These are phyloP conservation scores for Pythium monospermum DNA, from an alignment of 352 stramenopile genomes.

Conservation along the genomic window DNA sequence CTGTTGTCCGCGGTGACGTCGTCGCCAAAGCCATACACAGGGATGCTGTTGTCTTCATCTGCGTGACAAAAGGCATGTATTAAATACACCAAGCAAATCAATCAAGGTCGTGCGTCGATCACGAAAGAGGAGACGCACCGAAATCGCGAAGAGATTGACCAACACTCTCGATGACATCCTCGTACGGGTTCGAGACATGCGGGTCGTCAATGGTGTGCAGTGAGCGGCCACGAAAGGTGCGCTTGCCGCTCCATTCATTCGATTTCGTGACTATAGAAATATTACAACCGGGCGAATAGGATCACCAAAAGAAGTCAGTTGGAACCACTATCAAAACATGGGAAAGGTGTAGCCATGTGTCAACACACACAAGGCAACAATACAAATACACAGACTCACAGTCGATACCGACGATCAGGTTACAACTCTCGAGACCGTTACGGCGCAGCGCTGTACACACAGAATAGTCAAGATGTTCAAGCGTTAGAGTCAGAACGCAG, in stretches of 20 bases:
- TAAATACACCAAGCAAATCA: not conserved
- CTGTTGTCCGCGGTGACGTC: slow-evolving; percentile 69
- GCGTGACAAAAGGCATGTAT: not conserved
- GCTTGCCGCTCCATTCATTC: slow-evolving; percentile 87
- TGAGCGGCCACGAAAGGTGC: slow-evolving; percentile 61
- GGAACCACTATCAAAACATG: not conserved
- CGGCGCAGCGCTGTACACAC: slow-evolving; percentile 43
- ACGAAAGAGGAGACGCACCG: slow-evolving; percentile 38
- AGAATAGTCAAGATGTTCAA: slow-evolving; percentile 2
- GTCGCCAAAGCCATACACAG: slow-evolving; percentile 82
- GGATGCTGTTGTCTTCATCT: slow-evolving; percentile 86
- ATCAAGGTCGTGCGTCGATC: no score
- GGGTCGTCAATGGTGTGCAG: slow-evolving; percentile 64
- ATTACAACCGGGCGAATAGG: not conserved
- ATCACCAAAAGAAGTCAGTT: slow-evolving; percentile 1
- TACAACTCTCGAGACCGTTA: slow-evolving; percentile 79
- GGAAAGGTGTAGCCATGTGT: not conserved
- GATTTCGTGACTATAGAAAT: slow-evolving; percentile 71
- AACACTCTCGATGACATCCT: slow-evolving; percentile 81
- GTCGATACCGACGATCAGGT: slow-evolving; percentile 83
- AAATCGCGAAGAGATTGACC: slow-evolving; percentile 68
- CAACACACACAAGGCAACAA: not conserved
- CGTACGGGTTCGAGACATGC: slow-evolving; percentile 61
- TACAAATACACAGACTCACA: slow-evolving; percentile 44
- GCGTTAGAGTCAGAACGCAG: not conserved